Evolutionary conservation across 352 stramenopile species (phyloP), one percentile per base, ranked within the genome.

Genomic region (Halophytophthora batemanensis): DNA sequence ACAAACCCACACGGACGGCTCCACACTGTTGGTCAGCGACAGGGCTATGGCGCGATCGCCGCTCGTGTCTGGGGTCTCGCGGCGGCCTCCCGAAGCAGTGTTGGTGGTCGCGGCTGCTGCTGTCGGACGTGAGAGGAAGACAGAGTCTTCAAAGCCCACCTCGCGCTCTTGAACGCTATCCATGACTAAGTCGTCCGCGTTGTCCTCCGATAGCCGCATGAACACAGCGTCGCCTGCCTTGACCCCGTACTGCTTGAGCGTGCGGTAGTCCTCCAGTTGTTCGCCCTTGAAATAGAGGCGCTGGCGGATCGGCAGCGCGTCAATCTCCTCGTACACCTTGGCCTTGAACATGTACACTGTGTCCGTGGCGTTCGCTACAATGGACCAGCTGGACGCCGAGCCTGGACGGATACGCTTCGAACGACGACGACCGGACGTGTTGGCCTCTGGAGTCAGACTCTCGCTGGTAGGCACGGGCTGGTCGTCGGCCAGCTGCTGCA

Each of bases 311-410:
- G 82, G 82, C 11, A 84, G 67, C 7, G 69, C 65, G 56, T 88
- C 82, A 7, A 77, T 82, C 42, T 87, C 75, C 3, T 78, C 72
- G 43, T 75, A 88, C 25, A 93, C 86, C 42, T 86, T 87, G 4
- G 76, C 70, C 51, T 93, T 93, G 8, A 93, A 51, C 41, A 89
- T 71, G 35, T 85, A 87, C 12, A 91, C 73, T 0, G 76, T 85
- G 50, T 93, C 82, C 22, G 65, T 71, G 6, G 82, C 69, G 45
- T 78, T 89, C 2, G 79, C 72, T 13, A 50, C 8, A 31, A 93
- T 68, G 3, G 55, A 51, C 78, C 77, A 87, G 6, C 31, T 79
- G 7, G 61, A 67, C 21, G 66, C 66, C 13, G 80, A 71, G 12
- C 70, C 71, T 18, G 67, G 69, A 29, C 77, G 74, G 52, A 83